These are phyloP conservation scores for Termitomyces sp. DNA, from an alignment of 768 basidiomycete species.

Conservation along the genomic window DNA sequence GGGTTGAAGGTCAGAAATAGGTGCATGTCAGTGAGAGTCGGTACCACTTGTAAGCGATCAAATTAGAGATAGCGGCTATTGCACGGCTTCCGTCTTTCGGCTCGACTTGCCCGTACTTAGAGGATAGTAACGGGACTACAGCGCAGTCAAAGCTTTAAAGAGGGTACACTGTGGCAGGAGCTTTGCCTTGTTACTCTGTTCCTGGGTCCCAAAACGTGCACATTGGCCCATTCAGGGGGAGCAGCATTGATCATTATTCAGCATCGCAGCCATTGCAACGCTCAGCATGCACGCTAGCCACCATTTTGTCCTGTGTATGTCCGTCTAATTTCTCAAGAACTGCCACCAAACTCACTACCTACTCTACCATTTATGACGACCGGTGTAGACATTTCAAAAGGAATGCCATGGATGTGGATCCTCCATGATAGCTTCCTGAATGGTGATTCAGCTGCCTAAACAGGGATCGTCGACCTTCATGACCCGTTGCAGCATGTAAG, in stretches of 20 bases:
- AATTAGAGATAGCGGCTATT: neutral
- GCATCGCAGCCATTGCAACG: neutral
- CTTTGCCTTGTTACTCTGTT: neutral
- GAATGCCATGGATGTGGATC: neutral
- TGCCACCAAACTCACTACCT: neutral
- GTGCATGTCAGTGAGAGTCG: neutral
- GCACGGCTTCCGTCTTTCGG: neutral
- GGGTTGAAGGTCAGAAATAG: constrained; percentile 3
- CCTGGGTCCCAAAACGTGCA: neutral
- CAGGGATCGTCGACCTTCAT: neutral
- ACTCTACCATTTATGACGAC: neutral
- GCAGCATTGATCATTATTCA: neutral
- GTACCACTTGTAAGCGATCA: neutral
- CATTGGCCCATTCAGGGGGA: neutral
- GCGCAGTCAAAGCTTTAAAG: neutral
- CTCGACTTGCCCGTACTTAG: neutral
- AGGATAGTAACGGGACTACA: neutral
- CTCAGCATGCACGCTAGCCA: neutral
- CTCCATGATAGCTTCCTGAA: too few relatives aligned
- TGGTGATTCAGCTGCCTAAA: neutral
- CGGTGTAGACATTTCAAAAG: neutral
- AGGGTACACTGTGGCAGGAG: neutral
- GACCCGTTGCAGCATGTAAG: too few relatives aligned
- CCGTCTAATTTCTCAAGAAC: neutral
- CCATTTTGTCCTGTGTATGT: neutral